These are phyloP conservation scores for Aspergillus sp. DNA, from an alignment of 2,329 filamentous ascomycete species.

Conservation along the genomic window DNA sequence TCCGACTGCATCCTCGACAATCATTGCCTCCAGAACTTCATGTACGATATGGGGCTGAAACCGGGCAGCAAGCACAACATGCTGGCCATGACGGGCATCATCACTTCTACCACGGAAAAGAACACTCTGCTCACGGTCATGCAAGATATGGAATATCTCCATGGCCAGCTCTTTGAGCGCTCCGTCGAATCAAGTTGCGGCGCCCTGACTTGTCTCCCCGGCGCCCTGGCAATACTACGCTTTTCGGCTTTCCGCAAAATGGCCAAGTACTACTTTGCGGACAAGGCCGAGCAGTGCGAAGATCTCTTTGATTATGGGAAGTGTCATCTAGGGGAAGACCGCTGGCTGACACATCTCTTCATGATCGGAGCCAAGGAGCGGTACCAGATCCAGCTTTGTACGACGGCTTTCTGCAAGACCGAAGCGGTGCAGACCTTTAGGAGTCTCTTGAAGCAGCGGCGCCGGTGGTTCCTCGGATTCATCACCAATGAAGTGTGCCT, in stretches of 20 bases:
- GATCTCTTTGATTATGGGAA: slow-evolving; percentile 96
- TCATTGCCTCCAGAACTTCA: slow-evolving; percentile 90
- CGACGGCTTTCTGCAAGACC: slow-evolving; percentile 95
- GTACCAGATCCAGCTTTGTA: slow-evolving; percentile 97
- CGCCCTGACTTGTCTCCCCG: slow-evolving; percentile 86
- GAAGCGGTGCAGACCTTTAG: slow-evolving; percentile 84
- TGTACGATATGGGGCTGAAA: slow-evolving; percentile 97
- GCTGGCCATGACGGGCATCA: slow-evolving; percentile 95
- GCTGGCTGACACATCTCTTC: slow-evolving; percentile 95
- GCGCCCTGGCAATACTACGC: slow-evolving; percentile 87
- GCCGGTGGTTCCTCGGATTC: slow-evolving; percentile 93
- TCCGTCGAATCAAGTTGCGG: slow-evolving; percentile 93
- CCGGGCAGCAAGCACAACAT: slow-evolving; percentile 85
- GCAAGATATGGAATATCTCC: slow-evolving; percentile 97
- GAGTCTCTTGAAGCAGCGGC: slow-evolving; percentile 84
- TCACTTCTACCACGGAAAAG: slow-evolving; percentile 84
- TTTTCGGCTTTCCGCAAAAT: slow-evolving; percentile 94
- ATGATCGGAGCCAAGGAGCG: slow-evolving; percentile 93
- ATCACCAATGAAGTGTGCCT: slow-evolving; percentile 98
- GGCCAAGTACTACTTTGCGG: slow-evolving; percentile 97
- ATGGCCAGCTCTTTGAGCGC: slow-evolving; percentile 90
- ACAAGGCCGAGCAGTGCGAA: slow-evolving; percentile 90
- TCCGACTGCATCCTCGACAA: slow-evolving; percentile 91
- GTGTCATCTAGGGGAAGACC: slow-evolving; percentile 87
- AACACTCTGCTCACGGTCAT: slow-evolving; percentile 83